These are phyloP conservation scores for Dendrobium officinale DNA, from an alignment of 106 monocot genomes.

Conservation along the genomic window DNA sequence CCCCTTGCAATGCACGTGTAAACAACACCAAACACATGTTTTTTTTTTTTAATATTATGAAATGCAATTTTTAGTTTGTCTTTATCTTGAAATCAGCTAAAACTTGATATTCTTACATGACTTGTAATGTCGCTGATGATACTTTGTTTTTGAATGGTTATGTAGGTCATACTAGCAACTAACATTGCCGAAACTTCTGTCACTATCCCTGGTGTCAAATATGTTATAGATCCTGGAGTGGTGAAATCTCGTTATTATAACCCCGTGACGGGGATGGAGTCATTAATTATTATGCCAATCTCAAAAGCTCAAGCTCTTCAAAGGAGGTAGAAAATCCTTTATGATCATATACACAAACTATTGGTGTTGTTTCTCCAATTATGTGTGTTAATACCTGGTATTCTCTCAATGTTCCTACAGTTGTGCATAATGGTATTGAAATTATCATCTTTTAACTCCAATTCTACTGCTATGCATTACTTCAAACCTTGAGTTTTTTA, in stretches of 20 bases:
- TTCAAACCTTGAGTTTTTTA: no score
- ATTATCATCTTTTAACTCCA: not conserved
- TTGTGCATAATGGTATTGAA: no score
- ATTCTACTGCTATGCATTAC: no score
- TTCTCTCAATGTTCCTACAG: not conserved
- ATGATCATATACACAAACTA: not conserved
- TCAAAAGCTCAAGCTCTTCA: slow-evolving; percentile 98
- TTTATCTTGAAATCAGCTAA: not conserved
- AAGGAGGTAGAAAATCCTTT: slow-evolving; percentile 48
- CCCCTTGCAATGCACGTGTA: no score
- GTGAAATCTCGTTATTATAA: slow-evolving; percentile 88
- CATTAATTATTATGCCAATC: slow-evolving; percentile 69
- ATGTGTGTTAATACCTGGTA: not conserved
- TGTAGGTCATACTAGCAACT: slow-evolving; percentile 84
- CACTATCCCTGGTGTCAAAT: slow-evolving; percentile 95
- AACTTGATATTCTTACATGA: not conserved
- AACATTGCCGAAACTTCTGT: slow-evolving; percentile 99
- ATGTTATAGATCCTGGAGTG: slow-evolving; percentile 88
- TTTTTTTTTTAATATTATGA: not conserved
- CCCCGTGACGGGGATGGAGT: slow-evolving; percentile 78
- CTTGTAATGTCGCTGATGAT: not conserved
- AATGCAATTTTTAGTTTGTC: not conserved
- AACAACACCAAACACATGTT: not conserved
- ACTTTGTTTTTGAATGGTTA: not conserved
- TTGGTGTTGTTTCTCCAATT: not conserved